Evolutionary conservation across 306 rosid species (phyloP), one percentile per base, ranked within the genome.

Genomic region (Vigna hirtella): DNA sequence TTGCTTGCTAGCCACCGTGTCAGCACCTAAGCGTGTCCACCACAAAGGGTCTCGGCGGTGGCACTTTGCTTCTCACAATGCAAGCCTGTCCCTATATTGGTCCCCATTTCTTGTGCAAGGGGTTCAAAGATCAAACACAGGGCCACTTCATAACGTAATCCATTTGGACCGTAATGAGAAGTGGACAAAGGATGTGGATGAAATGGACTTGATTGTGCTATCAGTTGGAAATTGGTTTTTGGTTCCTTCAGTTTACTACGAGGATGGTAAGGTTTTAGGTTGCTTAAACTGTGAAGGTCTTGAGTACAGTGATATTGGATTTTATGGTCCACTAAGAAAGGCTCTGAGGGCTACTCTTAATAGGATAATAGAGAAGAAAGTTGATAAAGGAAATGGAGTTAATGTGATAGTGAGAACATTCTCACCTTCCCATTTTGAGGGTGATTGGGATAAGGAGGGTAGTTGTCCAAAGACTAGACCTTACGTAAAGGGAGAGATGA

Each of bases 71-170:
- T 77, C 91, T 68, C 90, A 88, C 43, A 89, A 88, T 78, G 83
- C 84, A 10, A 84, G 50, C 4, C 3, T 93, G 0, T 93, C 96
- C 0, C 63, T 85, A 0, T 89, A 89, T 66, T 93, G 98, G 98
- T 93, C 98, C 7, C 93, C 98, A 0, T 93, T 93, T 85, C 81
- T 93, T 16, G 98, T 93, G 0, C 73, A 86, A 40, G 98, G 98
- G 4, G 17, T 61, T 49, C 90, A 91, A 81, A 91, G 88, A 76
- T 76, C 86, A 62, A 74, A 58, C 18, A 0, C 20, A 8, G 89
- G 86, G 14, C 82, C 86, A n/a, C 55, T 65, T 67, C 55, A 83
- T 48, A 93, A 91, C 16, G 47, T 69, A n/a, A 79, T 93, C 65
- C 76, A 73, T 81, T 79, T 93, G 85, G 91, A 91, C 72, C 84